Percentiles rank a stretch among this genome's conserved stretches.
Evolutionary conservation across 2,329 filamentous ascomycete species (phyloP).

Genomic region (Metarhizium brunneum): DNA sequence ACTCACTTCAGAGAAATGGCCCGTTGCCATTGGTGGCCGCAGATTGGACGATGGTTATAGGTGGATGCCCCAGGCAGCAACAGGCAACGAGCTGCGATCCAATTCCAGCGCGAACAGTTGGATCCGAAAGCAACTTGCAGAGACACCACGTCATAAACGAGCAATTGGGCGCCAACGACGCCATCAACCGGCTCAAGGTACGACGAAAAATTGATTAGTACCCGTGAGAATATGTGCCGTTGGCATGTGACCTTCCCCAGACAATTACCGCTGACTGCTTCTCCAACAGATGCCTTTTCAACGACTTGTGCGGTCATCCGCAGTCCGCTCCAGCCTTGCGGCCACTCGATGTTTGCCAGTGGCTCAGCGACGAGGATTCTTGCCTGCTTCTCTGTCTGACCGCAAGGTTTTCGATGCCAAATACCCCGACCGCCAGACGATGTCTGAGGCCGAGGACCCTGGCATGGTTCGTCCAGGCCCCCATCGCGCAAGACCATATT

Average conservation of each 20-base stretch:
- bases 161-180: constrained; percentile 26
- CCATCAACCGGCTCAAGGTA: constrained; percentile 19
- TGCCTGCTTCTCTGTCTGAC: constrained; percentile 40
- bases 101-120: constrained; percentile 20
- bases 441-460: constrained; percentile 55
- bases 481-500: background rate
- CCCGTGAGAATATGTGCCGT: background rate
- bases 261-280: background rate
- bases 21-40: no score
- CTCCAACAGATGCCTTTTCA: constrained; percentile 48
- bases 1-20: no score
- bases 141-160: constrained; percentile 13
- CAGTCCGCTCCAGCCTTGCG: constrained; percentile 33
- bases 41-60: background rate
- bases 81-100: constrained; percentile 9
- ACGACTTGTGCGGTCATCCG: constrained; percentile 44
- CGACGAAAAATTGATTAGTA: background rate
- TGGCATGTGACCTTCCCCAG: background rate
- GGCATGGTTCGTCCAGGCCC: constrained; percentile 44
- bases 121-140: background rate
- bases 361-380: constrained; percentile 47
- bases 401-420: constrained; percentile 39
- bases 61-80: constrained; percentile 24
- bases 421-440: constrained; percentile 36
- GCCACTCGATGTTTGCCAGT: constrained; percentile 40